These are phyloP conservation scores for Leccinum aurantiacum DNA, from an alignment of 768 basidiomycete species.

Conservation along the genomic window DNA sequence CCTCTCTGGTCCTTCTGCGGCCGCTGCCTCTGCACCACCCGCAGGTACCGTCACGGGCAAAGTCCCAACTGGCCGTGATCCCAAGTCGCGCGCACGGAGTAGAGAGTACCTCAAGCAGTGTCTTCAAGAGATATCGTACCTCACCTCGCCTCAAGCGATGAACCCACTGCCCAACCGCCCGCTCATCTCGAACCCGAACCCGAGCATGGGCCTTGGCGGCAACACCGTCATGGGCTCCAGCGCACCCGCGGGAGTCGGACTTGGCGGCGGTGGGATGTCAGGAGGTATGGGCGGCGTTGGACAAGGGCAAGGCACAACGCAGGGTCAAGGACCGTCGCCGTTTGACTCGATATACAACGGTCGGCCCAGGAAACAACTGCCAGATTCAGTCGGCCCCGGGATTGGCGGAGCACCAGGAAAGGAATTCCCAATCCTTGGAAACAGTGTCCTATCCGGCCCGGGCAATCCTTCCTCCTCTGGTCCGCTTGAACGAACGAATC, in stretches of 20 bases:
- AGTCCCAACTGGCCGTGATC: constrained; percentile 81
- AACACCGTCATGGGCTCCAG: constrained; percentile 20
- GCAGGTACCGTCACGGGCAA: constrained; percentile 56
- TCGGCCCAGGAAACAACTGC: constrained; percentile 77
- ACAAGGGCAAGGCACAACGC: constrained; percentile 21
- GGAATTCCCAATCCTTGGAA: constrained; percentile 66
- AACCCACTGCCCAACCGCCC: constrained; percentile 93
- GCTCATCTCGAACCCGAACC: constrained; percentile 52
- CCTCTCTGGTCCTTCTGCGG: constrained; percentile 47
- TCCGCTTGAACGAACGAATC: constrained; percentile 54
- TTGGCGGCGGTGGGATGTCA: constrained; percentile 9
- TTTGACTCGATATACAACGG: constrained; percentile 80
- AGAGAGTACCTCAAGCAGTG: constrained; percentile 99
- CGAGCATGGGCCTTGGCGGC: constrained; percentile 21
- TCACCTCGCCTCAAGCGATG: constrained; percentile 96
- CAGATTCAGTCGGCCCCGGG: constrained; percentile 49
- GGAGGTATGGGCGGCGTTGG: constrained; percentile 13
- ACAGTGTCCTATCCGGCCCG: constrained; percentile 30
- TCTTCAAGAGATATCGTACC: constrained; percentile 95
- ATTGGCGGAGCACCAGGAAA: constrained; percentile 39
- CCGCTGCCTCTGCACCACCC: constrained; percentile 30
- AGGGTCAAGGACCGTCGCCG: constrained; percentile 38
- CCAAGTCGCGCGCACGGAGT: constrained; percentile 92
- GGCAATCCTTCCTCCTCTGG: constrained; percentile 30
- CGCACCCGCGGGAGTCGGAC: constrained; percentile 15